A percentile compares a stretch with the other conserved stretches of the same genome.
These are phyloP conservation scores for Friedmanniomyces endolithicus DNA, from an alignment of 495 filamentous ascomycete species.

Conservation along the genomic window DNA sequence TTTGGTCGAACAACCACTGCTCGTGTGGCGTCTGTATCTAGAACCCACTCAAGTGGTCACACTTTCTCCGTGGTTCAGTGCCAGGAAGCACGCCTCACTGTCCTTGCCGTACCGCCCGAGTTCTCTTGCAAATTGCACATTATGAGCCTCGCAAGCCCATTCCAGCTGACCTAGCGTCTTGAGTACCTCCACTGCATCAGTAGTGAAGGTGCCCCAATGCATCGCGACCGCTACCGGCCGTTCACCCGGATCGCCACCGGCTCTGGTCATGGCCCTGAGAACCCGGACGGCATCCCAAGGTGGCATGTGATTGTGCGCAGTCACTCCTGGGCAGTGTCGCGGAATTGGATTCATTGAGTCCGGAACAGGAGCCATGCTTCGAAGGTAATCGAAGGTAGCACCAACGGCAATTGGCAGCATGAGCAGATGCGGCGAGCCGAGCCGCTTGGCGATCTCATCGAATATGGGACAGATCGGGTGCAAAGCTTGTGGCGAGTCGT, in stretches of 20 bases:
- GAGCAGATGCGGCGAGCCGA: slow-evolving; percentile 5
- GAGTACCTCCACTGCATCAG: neutral
- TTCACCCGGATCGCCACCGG: neutral
- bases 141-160: slow-evolving; percentile 11
- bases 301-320: slow-evolving; percentile 13
- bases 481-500: neutral
- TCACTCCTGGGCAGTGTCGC: slow-evolving; percentile 2
- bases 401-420: slow-evolving; percentile 6
- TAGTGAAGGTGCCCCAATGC: slow-evolving; percentile 10
- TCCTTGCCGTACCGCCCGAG: neutral
- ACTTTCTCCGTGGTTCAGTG: slow-evolving; percentile 10
- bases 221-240: slow-evolving; percentile 3
- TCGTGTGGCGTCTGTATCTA: no score
- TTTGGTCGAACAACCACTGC: no score
- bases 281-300: slow-evolving; percentile 9
- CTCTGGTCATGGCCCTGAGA: slow-evolving; percentile 1
- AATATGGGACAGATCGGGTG: slow-evolving; percentile 5
- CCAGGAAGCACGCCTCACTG: neutral
- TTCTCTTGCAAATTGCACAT: slow-evolving; percentile 1
- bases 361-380: slow-evolving; percentile 1
- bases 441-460: neutral
- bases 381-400: slow-evolving; percentile 4
- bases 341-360: slow-evolving; percentile 7
- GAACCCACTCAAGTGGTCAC: neutral
- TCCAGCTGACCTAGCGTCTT: slow-evolving; percentile 10